Conservation (phyloP, 139 green algal species). For the Chlorella sorokiniana region DNA sequence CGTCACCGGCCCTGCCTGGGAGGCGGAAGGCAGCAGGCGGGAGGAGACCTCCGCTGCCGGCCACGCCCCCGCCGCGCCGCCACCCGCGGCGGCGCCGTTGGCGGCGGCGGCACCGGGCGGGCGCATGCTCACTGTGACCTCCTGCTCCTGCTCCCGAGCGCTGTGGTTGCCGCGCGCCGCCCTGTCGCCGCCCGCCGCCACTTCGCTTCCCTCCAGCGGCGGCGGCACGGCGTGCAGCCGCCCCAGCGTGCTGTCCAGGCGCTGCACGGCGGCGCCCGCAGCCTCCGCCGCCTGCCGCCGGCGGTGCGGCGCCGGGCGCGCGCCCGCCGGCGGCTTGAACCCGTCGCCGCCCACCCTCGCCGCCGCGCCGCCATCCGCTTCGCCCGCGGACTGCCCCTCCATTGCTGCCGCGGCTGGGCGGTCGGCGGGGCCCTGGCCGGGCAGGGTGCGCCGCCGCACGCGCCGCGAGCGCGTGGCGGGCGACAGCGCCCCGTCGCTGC, state of each 20-base stretch:
- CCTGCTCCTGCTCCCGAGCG: too few species aligned
- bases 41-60: slow-evolving; percentile 26
- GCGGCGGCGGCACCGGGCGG: background rate
- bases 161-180: background rate
- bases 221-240: background rate
- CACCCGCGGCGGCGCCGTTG: background rate
- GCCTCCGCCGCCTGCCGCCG: background rate
- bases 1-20: background rate
- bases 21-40: slow-evolving; percentile 13
- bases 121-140: slow-evolving; percentile 14
- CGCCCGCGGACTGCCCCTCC: background rate
- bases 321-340: slow-evolving; percentile 23
- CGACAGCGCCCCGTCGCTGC: background rate
- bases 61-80: background rate
- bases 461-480: background rate
- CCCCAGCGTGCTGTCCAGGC: slow-evolving; percentile 26
- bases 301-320: background rate
- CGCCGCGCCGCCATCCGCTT: background rate
- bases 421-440: too few species aligned
- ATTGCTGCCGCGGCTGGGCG: background rate
- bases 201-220: slow-evolving; percentile 13
- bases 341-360: background rate
- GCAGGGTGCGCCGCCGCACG: slow-evolving; percentile 2
- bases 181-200: slow-evolving; percentile 13
- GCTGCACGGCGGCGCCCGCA: background rate